A percentile compares a stretch with the other conserved stretches of the same genome.
These are phyloP conservation scores for Paecilomyces variotii DNA, from an alignment of 2,329 filamentous ascomycete species.

Conservation along the genomic window DNA sequence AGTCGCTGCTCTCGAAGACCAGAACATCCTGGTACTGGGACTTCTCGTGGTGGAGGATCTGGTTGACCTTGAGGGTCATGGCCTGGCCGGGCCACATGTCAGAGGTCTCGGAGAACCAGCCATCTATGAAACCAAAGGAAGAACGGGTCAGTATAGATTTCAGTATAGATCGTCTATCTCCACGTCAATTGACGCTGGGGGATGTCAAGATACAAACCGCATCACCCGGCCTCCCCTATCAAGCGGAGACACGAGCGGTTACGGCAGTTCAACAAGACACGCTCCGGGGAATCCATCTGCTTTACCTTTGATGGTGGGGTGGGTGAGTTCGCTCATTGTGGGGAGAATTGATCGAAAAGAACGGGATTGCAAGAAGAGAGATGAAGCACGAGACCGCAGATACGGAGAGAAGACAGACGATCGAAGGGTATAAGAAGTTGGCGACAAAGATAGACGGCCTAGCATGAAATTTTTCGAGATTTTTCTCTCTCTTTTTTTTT, in stretches of 20 bases:
- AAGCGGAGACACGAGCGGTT: background rate
- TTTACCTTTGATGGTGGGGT: slow-evolving; percentile 69
- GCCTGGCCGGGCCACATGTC: slow-evolving; percentile 99
- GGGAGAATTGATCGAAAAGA: slow-evolving; percentile 1
- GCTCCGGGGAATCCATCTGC: slow-evolving; percentile 5
- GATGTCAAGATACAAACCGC: background rate
- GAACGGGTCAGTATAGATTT: background rate
- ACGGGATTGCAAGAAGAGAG: slow-evolving; percentile 9
- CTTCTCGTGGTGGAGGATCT: slow-evolving; percentile 98
- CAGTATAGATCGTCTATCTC: background rate
- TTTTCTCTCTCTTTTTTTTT: background rate
- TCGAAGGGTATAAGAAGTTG: slow-evolving; percentile 7
- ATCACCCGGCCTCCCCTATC: background rate
- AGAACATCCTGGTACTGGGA: slow-evolving; percentile 98
- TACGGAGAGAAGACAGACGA: slow-evolving; percentile 3
- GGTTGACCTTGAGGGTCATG: slow-evolving; percentile 96
- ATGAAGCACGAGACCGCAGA: slow-evolving; percentile 8
- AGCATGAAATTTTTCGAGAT: slow-evolving; percentile 5
- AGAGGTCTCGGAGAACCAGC: slow-evolving; percentile 99
- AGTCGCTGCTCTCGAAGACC: slow-evolving; percentile 96
- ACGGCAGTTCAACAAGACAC: slow-evolving; percentile 2
- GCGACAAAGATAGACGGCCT: slow-evolving; percentile 9
- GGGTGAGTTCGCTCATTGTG: slow-evolving; percentile 62
- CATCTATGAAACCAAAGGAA: slow-evolving; percentile 55
- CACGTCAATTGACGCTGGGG: background rate